Evolutionary conservation across 768 basidiomycete genomes (phyloP).

Genomic region (Leccinum broughii): DNA sequence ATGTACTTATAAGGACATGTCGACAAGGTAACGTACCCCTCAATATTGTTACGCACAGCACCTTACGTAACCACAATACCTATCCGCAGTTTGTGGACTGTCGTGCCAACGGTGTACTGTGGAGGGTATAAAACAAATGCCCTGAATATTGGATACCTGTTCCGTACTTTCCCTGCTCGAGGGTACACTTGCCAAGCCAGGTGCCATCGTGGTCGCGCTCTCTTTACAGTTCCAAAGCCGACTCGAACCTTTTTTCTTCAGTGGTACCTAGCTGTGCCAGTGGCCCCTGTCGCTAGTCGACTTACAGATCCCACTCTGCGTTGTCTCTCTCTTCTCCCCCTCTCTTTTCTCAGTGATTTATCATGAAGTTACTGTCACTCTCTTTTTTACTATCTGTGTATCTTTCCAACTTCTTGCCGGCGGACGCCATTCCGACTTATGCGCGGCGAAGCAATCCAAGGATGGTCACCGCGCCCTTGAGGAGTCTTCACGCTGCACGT

Average conservation of each 20-base stretch:
- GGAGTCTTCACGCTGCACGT: slow-evolving; percentile 33
- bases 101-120: neutral
- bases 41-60: slow-evolving; percentile 3
- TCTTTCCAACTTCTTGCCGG: slow-evolving; percentile 45
- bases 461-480: slow-evolving; percentile 44
- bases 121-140: slow-evolving; percentile 13
- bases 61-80: slow-evolving; percentile 17
- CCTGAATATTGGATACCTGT: neutral
- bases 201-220: slow-evolving; percentile 18
- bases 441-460: slow-evolving; percentile 22
- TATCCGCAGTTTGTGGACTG: neutral
- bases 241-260: neutral
- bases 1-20: slow-evolving; percentile 2
- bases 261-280: neutral
- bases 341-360: slow-evolving; percentile 4
- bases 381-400: slow-evolving; percentile 54
- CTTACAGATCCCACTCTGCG: neutral
- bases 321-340: neutral
- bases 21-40: slow-evolving; percentile 24
- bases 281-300: slow-evolving; percentile 17
- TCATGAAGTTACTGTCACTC: slow-evolving; percentile 55
- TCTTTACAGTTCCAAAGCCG: slow-evolving; percentile 21
- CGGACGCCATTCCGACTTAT: slow-evolving; percentile 23
- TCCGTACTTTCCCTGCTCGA: slow-evolving; percentile 2
- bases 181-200: slow-evolving; percentile 13